Conservation (phyloP, 768 basidiomycete genomes). For the Termitomyces bulborhizus region DNA sequence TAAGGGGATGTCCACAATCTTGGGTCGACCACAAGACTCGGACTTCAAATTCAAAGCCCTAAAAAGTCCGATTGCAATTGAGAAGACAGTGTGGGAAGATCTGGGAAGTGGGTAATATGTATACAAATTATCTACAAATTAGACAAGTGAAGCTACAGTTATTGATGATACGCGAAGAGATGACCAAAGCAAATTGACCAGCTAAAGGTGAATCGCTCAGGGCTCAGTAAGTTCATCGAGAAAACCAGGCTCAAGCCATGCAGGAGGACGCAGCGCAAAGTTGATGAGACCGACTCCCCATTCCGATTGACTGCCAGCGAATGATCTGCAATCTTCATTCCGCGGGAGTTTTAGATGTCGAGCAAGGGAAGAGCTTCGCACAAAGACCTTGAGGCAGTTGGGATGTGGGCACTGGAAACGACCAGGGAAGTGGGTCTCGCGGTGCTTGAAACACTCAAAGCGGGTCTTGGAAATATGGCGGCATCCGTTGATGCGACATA, state of each 20-base stretch:
- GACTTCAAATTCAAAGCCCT: too few relatives aligned
- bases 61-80: background rate
- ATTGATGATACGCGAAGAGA: background rate
- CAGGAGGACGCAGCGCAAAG: constrained; percentile 12
- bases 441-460: constrained; percentile 18
- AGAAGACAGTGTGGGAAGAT: background rate
- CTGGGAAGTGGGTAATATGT: background rate
- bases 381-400: constrained; percentile 13
- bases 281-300: constrained; percentile 14
- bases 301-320: constrained; percentile 8
- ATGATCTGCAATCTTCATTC: constrained; percentile 7
- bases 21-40: background rate
- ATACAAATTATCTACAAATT: background rate
- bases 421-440: constrained; percentile 18
- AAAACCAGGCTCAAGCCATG: constrained; percentile 13
- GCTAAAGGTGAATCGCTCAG: background rate
- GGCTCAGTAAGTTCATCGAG: constrained; percentile 12
- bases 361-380: constrained; percentile 16
- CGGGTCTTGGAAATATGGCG: constrained; percentile 15
- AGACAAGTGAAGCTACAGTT: too few relatives aligned
- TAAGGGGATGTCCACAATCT: background rate
- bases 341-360: constrained; percentile 16
- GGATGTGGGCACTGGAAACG: constrained; percentile 17
- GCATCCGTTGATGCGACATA: constrained; percentile 17
- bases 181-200: too few relatives aligned